Evolutionary conservation across 129 eudicot genomes (phyloP), one percentile per base, ranked within the genome.

Genomic region (Flaveria sonorensis): DNA sequence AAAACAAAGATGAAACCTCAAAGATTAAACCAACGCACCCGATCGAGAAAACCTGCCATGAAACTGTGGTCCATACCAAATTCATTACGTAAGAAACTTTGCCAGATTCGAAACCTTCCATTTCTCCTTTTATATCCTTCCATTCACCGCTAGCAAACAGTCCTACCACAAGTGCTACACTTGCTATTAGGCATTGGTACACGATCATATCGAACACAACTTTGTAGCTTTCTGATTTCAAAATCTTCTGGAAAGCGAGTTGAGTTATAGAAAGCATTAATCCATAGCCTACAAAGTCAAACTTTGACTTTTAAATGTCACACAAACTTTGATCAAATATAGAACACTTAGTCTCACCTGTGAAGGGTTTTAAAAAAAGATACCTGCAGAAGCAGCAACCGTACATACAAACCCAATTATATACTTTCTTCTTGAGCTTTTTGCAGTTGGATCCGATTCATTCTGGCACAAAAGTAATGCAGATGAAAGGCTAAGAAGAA

Each of bases 1-100:
- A 87, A 72, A 89, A 89, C 36, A 89, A 61, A 0, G 96, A 85
- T 7, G 96, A 87, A 26, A 87, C 89, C 68, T 83, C 74, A 46
- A 83, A 82, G 24, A 89, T 83, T 68, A 89, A 68, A 2, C 89
- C 88, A 2, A 81, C 13, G 1, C 56, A 46, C 2, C 96, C 92
- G 9, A 89, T 50, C 0, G 78, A 5, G 32, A 18, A 78, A 56
- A 83, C 68, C 28, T 87, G 89, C 89, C 88, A 85, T 42, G 80
- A 12, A 26, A 87, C 63, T 4, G 92, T 79, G 1, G 85, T 81
- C 77, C 86, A 68, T 20, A 81, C 86, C 32, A 85, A 47, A 20
- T 74, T 85, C 72, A 81, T 77, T 28, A 79, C 56, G 62, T 89
- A 89, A 0, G 77, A 71, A 24, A 55, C 82, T 8, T 13, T 81